A percentile compares a stretch with the other conserved stretches of the same genome.
Evolutionary conservation across 73 alveolate genomes (phyloP).

Genomic region (Strombidium stylifer): DNA sequence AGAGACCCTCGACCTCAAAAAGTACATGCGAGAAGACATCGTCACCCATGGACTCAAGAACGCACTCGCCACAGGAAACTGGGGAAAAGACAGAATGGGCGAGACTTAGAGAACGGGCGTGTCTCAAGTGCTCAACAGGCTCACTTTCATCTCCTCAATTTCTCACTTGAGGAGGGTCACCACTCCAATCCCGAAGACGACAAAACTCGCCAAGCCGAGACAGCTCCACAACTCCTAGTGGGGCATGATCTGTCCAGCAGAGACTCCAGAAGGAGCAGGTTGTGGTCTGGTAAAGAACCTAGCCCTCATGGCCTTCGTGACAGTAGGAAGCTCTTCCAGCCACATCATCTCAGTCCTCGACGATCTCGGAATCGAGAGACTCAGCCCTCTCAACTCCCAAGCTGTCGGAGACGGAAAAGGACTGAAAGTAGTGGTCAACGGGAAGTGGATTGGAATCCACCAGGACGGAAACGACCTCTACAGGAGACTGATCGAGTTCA

Average conservation of each 20-base stretch:
- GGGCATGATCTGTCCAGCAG: slow-evolving; percentile 99
- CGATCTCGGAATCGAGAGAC: slow-evolving; percentile 78
- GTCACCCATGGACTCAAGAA: slow-evolving; percentile 89
- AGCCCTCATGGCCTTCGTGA: slow-evolving; percentile 95
- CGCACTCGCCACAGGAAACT: slow-evolving; percentile 98
- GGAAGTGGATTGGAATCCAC: slow-evolving; percentile 98
- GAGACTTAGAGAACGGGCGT: slow-evolving; percentile 97
- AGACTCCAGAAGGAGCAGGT: slow-evolving; percentile 99
- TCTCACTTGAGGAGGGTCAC: slow-evolving; percentile 98
- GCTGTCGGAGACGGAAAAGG: slow-evolving; percentile 18
- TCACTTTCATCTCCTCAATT: slow-evolving; percentile 95
- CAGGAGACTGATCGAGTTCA: slow-evolving; percentile 59
- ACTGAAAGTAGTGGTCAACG: slow-evolving; percentile 97
- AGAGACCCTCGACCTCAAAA: slow-evolving; percentile 29
- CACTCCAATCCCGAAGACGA: slow-evolving; percentile 95
- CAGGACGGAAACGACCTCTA: slow-evolving; percentile 85
- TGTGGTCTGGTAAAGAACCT: slow-evolving; percentile 99
- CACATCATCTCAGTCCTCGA: slow-evolving; percentile 64
- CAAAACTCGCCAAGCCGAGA: slow-evolving; percentile 99
- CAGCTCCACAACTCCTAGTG: slow-evolving; percentile 99
- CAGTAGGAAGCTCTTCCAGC: slow-evolving; percentile 83
- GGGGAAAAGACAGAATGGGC: slow-evolving; percentile 94
- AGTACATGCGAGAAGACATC: slow-evolving; percentile 67
- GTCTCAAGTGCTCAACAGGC: slow-evolving; percentile 97
- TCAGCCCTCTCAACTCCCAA: slow-evolving; percentile 60